A percentile compares a stretch with the other conserved stretches of the same genome.
Evolutionary conservation across 768 basidiomycete species (phyloP).

Genomic region (Pulveroboletus sp.): DNA sequence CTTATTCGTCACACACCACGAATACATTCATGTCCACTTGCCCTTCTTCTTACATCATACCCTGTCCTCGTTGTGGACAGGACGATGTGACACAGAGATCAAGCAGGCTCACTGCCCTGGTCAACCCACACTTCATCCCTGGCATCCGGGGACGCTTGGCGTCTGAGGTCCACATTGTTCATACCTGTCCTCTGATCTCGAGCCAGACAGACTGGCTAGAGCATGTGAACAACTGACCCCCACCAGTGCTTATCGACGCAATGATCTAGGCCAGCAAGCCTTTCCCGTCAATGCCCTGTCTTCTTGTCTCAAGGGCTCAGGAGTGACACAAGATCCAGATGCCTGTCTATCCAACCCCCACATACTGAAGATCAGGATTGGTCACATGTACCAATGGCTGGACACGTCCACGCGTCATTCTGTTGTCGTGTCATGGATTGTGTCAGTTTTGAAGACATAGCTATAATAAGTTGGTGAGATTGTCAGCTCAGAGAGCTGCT

Average conservation of each 20-base stretch:
- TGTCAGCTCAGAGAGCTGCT: constrained; percentile 23
- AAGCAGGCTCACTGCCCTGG: constrained; percentile 12
- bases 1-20: constrained; percentile 5
- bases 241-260: constrained; percentile 2
- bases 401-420: constrained; percentile 22
- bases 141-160: constrained; percentile 18
- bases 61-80: constrained; percentile 12
- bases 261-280: constrained; percentile 3
- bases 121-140: constrained; percentile 7
- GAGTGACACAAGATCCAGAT: neutral
- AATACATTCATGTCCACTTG: neutral
- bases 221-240: constrained; percentile 23
- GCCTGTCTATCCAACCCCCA: constrained; percentile 1
- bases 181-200: constrained; percentile 27
- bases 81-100: constrained; percentile 7
- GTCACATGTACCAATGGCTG: constrained; percentile 24
- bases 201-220: constrained; percentile 25
- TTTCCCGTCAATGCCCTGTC: neutral
- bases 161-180: constrained; percentile 17
- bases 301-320: neutral
- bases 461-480: constrained; percentile 13
- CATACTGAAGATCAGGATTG: constrained; percentile 16
- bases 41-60: constrained; percentile 10
- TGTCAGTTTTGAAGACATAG: constrained; percentile 22
- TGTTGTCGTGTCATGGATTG: constrained; percentile 26